A percentile compares a stretch with the other conserved stretches of the same genome.
These are phyloP conservation scores for Mortierella sp. DNA, from an alignment of 371 early-diverging fungal genomes.

Conservation along the genomic window DNA sequence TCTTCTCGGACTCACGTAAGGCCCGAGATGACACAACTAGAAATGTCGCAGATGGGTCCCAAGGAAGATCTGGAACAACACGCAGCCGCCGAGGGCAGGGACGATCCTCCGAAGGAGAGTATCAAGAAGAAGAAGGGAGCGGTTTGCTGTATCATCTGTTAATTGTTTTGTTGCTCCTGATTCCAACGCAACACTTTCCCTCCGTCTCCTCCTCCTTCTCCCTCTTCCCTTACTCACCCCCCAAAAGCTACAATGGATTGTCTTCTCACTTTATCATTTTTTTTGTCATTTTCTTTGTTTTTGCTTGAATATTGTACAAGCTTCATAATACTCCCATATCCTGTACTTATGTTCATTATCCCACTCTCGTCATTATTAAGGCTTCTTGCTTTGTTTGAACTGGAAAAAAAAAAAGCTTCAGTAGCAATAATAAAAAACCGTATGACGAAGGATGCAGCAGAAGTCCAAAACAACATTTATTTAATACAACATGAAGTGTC, in stretches of 20 bases:
- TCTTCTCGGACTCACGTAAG: background rate
- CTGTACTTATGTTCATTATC: too few relatives aligned
- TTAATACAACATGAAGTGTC: too few relatives aligned
- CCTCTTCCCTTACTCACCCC: background rate
- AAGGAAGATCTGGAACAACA: background rate
- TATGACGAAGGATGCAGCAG: too few relatives aligned
- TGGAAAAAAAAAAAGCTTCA: background rate
- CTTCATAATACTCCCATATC: background rate
- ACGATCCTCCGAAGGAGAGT: constrained; percentile 7
- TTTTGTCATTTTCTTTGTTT: background rate
- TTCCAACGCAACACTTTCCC: background rate
- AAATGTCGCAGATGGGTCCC: constrained; percentile 27
- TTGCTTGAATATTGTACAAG: background rate
- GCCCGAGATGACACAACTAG: constrained; percentile 25
- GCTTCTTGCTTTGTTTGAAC: too few relatives aligned
- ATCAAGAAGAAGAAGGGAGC: constrained; percentile 33
- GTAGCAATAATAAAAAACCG: too few relatives aligned
- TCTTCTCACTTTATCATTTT: background rate
- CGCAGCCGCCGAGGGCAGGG: background rate
- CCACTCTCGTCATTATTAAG: too few relatives aligned
- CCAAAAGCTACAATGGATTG: too few relatives aligned
- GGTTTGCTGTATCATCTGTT: constrained; percentile 42
- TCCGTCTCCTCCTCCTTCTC: background rate
- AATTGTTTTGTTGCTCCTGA: background rate
- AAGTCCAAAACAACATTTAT: too few relatives aligned